These are phyloP conservation scores for Apodospora peruviana DNA, from an alignment of 495 filamentous ascomycete genomes.

Conservation along the genomic window DNA sequence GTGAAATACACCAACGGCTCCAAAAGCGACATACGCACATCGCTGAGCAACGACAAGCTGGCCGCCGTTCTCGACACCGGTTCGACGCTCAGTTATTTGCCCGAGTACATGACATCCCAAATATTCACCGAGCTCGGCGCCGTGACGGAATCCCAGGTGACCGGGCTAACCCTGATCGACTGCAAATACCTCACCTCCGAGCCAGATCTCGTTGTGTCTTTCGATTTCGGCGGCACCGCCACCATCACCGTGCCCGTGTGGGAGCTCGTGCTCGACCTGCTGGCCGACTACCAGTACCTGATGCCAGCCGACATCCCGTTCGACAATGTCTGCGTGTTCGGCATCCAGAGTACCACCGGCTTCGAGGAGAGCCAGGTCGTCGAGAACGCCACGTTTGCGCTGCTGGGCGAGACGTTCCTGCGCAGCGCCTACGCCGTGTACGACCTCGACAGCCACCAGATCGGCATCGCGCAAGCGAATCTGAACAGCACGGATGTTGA, in stretches of 20 bases:
- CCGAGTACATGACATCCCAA: conserved; percentile 49
- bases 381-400: conserved; percentile 21
- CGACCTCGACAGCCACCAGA: conserved; percentile 76
- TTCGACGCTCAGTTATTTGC: conserved; percentile 75
- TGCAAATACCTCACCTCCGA: conserved; percentile 48
- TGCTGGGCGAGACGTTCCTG: conserved; percentile 83
- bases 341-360: conserved; percentile 29
- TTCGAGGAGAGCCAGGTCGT: conserved; percentile 13
- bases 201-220: conserved; percentile 55
- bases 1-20: conserved; percentile 29
- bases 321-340: conserved; percentile 35
- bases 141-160: conserved; percentile 29
- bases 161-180: conserved; percentile 39
- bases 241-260: conserved; percentile 63
- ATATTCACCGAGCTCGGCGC: conserved; percentile 58
- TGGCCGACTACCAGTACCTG: conserved; percentile 14
- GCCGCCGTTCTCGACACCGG: conserved; percentile 82
- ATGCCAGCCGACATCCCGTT: conserved; percentile 22
- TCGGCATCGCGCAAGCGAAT: conserved; percentile 80
- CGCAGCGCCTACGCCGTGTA: conserved; percentile 92
- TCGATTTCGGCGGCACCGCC: conserved; percentile 51
- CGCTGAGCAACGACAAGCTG: conserved; percentile 22
- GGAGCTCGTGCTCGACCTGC: conserved; percentile 67
- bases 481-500: conserved; percentile 61
- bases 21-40: conserved; percentile 28